phyloP scores from a whole-genome alignment of 192 early-diverging fungal genomes.

The Coemansia sp. region DNA sequence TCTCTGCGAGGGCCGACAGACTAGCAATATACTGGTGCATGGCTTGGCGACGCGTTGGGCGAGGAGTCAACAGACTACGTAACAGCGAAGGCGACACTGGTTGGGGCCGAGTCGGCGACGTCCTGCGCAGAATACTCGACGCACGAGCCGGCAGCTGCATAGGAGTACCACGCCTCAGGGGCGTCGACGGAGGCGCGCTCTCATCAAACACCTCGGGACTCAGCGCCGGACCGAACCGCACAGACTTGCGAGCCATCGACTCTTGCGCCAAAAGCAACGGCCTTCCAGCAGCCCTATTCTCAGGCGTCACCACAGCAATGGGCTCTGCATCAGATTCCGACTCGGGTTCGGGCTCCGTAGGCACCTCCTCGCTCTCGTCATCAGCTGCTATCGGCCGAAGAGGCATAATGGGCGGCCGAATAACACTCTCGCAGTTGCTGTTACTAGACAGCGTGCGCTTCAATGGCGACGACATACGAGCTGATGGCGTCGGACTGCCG shows the following conservation, averaged over 20 bases:
- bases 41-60: background rate
- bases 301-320: background rate
- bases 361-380: conserved; percentile 20
- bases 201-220: conserved; percentile 65
- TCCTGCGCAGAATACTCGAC: conserved; percentile 44
- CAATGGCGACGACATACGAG: conserved; percentile 28
- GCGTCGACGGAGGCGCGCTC: conserved; percentile 58
- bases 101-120: background rate
- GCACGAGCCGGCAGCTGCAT: conserved; percentile 26
- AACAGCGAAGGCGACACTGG: background rate
- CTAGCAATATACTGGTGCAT: conserved; percentile 11
- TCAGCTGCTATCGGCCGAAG: background rate
- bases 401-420: background rate
- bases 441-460: conserved; percentile 39
- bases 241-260: conserved; percentile 31
- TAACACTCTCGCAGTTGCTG: background rate
- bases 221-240: conserved; percentile 61
- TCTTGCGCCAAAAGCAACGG: background rate
- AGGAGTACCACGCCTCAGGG: conserved; percentile 60
- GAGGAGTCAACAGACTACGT: conserved; percentile 22
- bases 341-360: conserved; percentile 35
- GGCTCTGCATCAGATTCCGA: conserved; percentile 19
- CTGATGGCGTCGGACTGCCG: background rate
- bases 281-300: background rate
- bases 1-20: conserved; percentile 4